Percentiles rank a stretch among this genome's conserved stretches.
Conservation (phyloP, 176 grass and related monocot species). For the Juncus inflexus region DNA sequence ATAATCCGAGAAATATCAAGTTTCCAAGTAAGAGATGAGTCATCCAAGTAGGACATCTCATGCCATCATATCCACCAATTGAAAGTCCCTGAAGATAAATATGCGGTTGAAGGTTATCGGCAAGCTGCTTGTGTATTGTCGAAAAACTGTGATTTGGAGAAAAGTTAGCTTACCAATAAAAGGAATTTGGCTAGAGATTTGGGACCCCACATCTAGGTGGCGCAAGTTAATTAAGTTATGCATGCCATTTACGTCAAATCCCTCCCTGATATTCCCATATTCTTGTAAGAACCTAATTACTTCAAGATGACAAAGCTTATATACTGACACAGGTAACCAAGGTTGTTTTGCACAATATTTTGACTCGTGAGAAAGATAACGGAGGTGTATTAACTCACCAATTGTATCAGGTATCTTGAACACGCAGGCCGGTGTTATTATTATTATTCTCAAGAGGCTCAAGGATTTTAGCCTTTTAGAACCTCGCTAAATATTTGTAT, state of each 20-base stretch:
- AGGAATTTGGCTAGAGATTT: no score
- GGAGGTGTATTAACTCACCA: slow-evolving; percentile 27
- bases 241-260: no score
- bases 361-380: slow-evolving; percentile 13
- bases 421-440: neutral
- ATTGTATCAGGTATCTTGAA: neutral
- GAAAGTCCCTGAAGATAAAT: neutral
- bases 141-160: no score
- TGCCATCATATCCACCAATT: neutral
- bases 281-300: no score
- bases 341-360: neutral
- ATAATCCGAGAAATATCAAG: neutral
- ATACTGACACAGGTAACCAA: no score
- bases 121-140: neutral
- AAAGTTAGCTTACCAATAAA: no score
- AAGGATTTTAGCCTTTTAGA: neutral
- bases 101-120: slow-evolving; percentile 8
- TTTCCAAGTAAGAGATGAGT: neutral
- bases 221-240: no score
- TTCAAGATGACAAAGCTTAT: no score
- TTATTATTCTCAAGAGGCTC: no score
- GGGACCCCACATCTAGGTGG: no score
- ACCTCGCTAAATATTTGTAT: neutral
- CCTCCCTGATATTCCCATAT: no score
- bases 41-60: slow-evolving; percentile 5